phyloP scores from a whole-genome alignment of 768 basidiomycete species.

The Mycena maculata region DNA sequence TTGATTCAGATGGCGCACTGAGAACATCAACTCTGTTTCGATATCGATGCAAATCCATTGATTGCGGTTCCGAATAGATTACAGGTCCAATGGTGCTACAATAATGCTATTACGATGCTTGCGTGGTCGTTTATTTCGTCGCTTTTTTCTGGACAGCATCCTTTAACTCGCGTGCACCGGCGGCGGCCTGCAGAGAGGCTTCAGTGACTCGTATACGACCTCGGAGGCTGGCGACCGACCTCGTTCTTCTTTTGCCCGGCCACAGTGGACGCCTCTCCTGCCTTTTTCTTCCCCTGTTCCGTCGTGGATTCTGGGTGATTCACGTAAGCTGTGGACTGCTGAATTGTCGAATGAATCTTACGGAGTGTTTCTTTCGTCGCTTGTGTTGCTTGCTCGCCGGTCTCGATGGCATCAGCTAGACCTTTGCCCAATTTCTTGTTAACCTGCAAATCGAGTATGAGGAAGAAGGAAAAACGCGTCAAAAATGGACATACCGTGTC shows the following conservation, averaged over 20 bases:
- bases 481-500: constrained; percentile 48
- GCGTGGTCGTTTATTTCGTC: neutral
- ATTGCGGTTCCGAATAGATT: no score
- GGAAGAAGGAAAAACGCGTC: neutral
- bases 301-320: constrained; percentile 48
- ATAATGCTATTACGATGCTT: constrained; percentile 1
- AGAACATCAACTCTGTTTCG: no score
- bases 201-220: neutral
- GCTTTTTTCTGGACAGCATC: constrained; percentile 48
- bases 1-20: no score
- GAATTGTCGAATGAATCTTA: constrained; percentile 33
- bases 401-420: constrained; percentile 60
- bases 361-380: constrained; percentile 56
- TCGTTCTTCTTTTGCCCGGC: constrained; percentile 40
- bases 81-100: no score
- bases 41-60: no score
- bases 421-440: constrained; percentile 58
- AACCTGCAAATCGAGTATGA: constrained; percentile 43
- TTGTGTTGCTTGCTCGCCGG: constrained; percentile 55
- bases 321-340: neutral
- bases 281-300: constrained; percentile 50
- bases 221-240: constrained; percentile 22
- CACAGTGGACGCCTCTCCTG: constrained; percentile 43
- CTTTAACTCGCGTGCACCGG: constrained; percentile 49
- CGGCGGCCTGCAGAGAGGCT: constrained; percentile 43